Conservation (phyloP, 306 rosid species). For the Hippophae gyantsensis region DNA sequence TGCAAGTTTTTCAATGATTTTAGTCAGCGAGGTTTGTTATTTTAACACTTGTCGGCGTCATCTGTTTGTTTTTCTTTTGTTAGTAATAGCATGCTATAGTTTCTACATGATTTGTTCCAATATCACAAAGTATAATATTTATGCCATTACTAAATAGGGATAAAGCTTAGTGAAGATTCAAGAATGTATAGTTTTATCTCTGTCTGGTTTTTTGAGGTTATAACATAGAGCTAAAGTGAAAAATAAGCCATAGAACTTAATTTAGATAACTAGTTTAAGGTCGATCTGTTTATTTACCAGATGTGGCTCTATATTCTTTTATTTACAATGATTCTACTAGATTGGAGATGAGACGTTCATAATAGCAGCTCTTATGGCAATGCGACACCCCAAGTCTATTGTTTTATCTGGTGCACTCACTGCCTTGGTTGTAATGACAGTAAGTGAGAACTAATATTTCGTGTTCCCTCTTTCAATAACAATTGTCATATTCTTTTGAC, state of each 20-base stretch:
- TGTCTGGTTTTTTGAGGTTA: too few relatives aligned
- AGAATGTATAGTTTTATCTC: too few relatives aligned
- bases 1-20: conserved; percentile 82
- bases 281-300: too few relatives aligned
- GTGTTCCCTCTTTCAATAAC: neutral
- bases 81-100: neutral
- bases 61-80: too few relatives aligned
- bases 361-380: conserved; percentile 98
- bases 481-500: neutral
- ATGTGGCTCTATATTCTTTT: neutral
- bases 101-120: neutral
- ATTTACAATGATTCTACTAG: conserved; percentile 38
- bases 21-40: conserved; percentile 85
- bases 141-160: too few relatives aligned
- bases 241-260: too few relatives aligned
- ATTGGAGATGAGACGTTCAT: conserved; percentile 99
- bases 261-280: too few relatives aligned
- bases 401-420: conserved; percentile 87
- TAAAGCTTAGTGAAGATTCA: too few relatives aligned
- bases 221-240: too few relatives aligned
- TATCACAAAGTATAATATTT: too few relatives aligned
- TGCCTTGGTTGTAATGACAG: conserved; percentile 92
- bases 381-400: conserved; percentile 97
- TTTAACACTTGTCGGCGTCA: neutral
- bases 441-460: conserved; percentile 22